Base-by-base conservation (phyloP, 495 filamentous ascomycete species). In the Tuber borchii region DNA sequence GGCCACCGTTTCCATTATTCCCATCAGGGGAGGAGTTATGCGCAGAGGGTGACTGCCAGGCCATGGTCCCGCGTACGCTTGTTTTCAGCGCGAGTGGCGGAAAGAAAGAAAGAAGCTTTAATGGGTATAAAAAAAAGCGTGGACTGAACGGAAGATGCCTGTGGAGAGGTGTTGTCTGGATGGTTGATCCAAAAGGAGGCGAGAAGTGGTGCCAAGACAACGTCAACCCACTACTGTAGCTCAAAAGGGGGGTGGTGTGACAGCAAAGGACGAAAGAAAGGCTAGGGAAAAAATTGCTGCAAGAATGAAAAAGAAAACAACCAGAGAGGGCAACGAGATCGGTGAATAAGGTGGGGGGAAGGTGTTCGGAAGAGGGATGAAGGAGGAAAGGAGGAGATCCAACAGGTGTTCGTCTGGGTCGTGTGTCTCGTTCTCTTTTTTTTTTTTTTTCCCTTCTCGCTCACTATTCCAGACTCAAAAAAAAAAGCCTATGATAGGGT, bases 11-110 rank as follows among this genome's bases (percentile, higher is more conserved):
- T n/a, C 77, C 75, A 74, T 80, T 80, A 43, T 74, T 74, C 19
- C 81, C 73, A 72, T 82, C 81, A n/a, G 75, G 75, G 51, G 74
- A 71, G 51, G 77, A 73, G 65, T 45, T 70, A 42, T 83, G 80
- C 34, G 76, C 80, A 37, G 81, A 83, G 46, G 81, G 81, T 56
- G 81, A 83, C 77, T 83, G 81, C 81, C 81, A 83, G 75, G 81
- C 81, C 81, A 83, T 83, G 19, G 34, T 81, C 22, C 72, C 74
- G 39, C 74, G 74, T 71, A 71, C 46, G 68, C 74, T 51, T 19
- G 43, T 45, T 39, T 75, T 51, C 74, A 10, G 56, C 43, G 42
- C 34, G 22, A 42, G 4, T 34, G 16, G 26, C 34, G 44, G 22
- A 51, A 69, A 73, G 40, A 51, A 69, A 73, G 40, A 72, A 78